Conservation (phyloP, 257 asterid species). For the Gynochthodes officinalis region DNA sequence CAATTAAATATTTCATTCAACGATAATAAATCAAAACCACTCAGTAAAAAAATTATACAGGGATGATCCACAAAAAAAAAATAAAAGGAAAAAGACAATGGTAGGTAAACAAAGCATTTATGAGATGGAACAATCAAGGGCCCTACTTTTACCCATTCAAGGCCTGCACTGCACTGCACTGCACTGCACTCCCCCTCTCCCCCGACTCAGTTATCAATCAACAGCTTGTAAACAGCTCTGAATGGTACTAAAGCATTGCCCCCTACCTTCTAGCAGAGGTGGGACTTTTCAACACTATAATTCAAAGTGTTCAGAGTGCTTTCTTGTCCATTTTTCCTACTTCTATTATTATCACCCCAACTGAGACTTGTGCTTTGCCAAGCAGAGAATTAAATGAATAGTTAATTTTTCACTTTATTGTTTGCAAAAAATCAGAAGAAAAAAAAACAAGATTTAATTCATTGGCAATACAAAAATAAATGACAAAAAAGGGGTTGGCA, state of each 20-base stretch:
- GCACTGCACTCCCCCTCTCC: neutral
- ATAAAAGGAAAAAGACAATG: neutral
- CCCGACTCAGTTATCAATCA: neutral
- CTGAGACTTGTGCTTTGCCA: too few species aligned
- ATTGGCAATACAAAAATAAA: too few species aligned
- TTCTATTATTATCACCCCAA: neutral
- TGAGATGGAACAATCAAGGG: slow-evolving; percentile 12
- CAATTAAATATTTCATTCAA: too few species aligned
- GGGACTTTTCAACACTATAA: neutral
- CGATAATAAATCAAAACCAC: too few species aligned
- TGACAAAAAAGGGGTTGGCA: too few species aligned
- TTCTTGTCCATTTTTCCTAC: neutral
- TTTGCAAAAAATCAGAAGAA: too few species aligned
- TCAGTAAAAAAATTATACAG: too few species aligned
- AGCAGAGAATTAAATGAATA: too few species aligned
- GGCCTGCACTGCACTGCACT: neutral
- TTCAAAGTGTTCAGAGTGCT: neutral
- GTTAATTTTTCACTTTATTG: too few species aligned
- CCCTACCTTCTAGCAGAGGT: neutral
- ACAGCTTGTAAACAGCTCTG: neutral
- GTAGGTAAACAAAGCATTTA: slow-evolving; percentile 5
- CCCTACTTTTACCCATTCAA: slow-evolving; percentile 8
- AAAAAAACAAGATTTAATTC: too few species aligned
- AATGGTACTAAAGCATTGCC: neutral
- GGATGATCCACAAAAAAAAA: too few species aligned